phyloP scores from a whole-genome alignment of 495 filamentous ascomycete genomes.

The Podospora australis region DNA sequence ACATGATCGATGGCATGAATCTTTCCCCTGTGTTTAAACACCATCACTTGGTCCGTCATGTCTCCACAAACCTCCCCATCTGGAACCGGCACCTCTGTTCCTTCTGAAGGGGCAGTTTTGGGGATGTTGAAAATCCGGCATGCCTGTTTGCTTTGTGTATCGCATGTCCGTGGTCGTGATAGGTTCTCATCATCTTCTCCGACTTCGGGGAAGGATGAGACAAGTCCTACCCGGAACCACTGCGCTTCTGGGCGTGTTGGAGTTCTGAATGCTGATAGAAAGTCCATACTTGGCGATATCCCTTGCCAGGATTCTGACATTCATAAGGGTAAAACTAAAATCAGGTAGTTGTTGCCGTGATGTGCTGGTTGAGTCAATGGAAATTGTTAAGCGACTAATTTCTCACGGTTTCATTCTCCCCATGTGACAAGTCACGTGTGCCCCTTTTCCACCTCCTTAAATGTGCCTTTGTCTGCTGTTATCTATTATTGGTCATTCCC shows the following conservation, averaged over 20 bases:
- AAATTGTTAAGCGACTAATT: neutral
- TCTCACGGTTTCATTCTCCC: neutral
- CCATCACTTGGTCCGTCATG: constrained; percentile 51
- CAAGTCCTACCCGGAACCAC: constrained; percentile 43
- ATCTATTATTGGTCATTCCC: too few species aligned
- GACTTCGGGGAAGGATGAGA: constrained; percentile 47
- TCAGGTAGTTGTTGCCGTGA: neutral
- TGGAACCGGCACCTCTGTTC: constrained; percentile 34
- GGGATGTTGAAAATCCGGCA: constrained; percentile 54
- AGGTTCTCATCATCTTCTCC: constrained; percentile 22
- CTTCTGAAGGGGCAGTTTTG: constrained; percentile 31
- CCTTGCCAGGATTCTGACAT: neutral
- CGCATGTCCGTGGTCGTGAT: constrained; percentile 21
- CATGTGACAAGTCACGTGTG: neutral
- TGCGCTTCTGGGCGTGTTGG: constrained; percentile 25
- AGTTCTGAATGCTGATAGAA: constrained; percentile 24
- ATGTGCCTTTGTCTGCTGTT: too few species aligned
- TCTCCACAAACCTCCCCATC: constrained; percentile 23
- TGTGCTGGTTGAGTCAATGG: neutral
- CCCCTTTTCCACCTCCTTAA: too few species aligned
- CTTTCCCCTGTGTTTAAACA: constrained; percentile 52
- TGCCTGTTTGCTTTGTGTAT: constrained; percentile 27
- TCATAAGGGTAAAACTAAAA: too few species aligned
- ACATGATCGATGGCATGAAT: constrained; percentile 57
- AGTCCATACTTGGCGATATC: constrained; percentile 1